Percentiles rank a stretch among this genome's conserved stretches.
These are phyloP conservation scores for Anethum foeniculum DNA, from an alignment of 140 eudicot species.

Conservation along the genomic window DNA sequence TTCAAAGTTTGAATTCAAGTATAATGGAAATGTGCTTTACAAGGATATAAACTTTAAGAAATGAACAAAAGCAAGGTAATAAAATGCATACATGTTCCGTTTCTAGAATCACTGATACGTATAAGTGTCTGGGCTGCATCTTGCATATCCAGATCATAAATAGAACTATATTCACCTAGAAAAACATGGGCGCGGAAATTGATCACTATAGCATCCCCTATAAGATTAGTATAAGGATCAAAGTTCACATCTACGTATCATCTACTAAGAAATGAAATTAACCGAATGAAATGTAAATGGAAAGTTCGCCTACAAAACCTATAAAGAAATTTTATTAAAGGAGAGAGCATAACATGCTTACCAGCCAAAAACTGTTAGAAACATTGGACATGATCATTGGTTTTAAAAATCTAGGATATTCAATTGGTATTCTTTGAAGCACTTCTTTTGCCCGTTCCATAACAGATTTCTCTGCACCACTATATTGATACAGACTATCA, in stretches of 20 bases:
- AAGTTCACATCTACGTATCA: neutral
- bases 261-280: neutral
- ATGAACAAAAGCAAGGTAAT: too few species aligned
- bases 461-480: constrained; percentile 49
- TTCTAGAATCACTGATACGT: constrained; percentile 40
- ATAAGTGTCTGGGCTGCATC: constrained; percentile 63
- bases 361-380: constrained; percentile 77
- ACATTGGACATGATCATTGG: constrained; percentile 86
- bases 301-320: neutral
- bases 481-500: constrained; percentile 48
- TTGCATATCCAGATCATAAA: constrained; percentile 41
- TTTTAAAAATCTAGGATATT: too few species aligned
- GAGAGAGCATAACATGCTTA: constrained; percentile 25
- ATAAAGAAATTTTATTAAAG: neutral
- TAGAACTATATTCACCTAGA: constrained; percentile 68
- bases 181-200: neutral
- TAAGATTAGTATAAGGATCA: neutral
- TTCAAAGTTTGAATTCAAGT: too few species aligned
- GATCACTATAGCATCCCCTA: neutral
- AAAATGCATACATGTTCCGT: too few species aligned
- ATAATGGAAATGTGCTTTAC: too few species aligned
- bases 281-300: too few species aligned
- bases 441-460: too few species aligned
- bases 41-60: too few species aligned
- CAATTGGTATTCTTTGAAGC: too few species aligned